Evolutionary conservation across 148 eudicot genomes (phyloP), one percentile per base, ranked within the genome.

Genomic region (Cornus kousa): DNA sequence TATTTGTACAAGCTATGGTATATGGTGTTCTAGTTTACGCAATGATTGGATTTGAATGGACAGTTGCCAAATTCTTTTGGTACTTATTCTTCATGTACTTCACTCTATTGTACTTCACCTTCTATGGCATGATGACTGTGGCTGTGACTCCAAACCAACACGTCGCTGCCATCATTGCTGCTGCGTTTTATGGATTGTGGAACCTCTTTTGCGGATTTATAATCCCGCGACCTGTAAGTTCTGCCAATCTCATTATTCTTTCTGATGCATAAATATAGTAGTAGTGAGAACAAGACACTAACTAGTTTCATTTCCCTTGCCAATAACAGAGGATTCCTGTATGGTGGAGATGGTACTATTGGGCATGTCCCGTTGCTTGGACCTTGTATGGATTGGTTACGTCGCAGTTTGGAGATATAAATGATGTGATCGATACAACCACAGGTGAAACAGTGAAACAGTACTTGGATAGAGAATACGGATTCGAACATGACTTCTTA

Each of bases 281-380:
- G 19, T 0, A 11, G 35, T 11, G 31, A 70, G 62, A 67, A 23
- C 71, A 14, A 19, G 13, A 12, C n/a, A 71, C 22, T 39, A 13
- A 17, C 7, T 17, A 24, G 75, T 60, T 1, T 14, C 28, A 14
- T 53, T 31, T 80, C 57, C 59, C 46, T 40, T n/a, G 3, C 9
- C 2, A 9, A 60, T 32, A 17, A 75, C 87, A 88, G 88, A 82
- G 77, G 40, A 84, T 80, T 6, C 89, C 91, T n/a, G 80, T 81
- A 65, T 88, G 91, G 91, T 86, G 91, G 89, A 82, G 82, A 69
- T 86, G 91, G 91, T 82, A 80, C 77, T 84, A 81, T 64, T 85
- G 85, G 82, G 71, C 37, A 11, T 77, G 73, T 65, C 89, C 87
- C 0, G 48, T 87, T 4, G 80, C 85, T 1, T 87, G 81, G 83